Conservation (phyloP, 129 eudicot species). For the Flaveria robusta region DNA sequence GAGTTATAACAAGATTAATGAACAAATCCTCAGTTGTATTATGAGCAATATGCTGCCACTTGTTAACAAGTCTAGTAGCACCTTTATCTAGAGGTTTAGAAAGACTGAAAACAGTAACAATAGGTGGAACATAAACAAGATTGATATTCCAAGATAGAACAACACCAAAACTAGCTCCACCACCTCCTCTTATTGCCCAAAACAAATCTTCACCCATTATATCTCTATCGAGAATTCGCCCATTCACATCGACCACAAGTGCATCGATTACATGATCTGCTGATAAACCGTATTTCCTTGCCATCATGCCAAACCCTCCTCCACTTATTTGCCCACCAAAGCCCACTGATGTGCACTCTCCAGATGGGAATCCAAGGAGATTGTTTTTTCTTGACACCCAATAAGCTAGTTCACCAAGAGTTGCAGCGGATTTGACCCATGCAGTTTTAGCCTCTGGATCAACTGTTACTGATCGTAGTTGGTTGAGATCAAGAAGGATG, state of each 20-base stretch:
- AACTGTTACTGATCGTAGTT: neutral
- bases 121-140: conserved; percentile 4
- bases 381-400: neutral
- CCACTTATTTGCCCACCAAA: neutral
- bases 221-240: neutral
- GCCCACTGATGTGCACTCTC: conserved; percentile 6
- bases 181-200: neutral
- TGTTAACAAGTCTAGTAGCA: neutral
- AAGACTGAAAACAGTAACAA: neutral
- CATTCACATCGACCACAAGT: conserved; percentile 10
- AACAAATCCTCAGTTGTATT: neutral
- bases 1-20: conserved; percentile 6
- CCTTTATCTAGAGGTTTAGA: neutral
- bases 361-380: conserved; percentile 9
- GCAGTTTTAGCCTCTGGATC: neutral
- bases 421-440: conserved; percentile 7
- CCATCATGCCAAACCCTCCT: conserved; percentile 9
- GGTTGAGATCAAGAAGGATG: conserved; percentile 9
- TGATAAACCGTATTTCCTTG: neutral
- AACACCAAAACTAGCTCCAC: too few relatives aligned
- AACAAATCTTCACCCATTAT: conserved; percentile 17
- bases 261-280: neutral
- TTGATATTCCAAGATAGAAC: conserved; percentile 2
- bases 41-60: neutral
- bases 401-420: neutral